These are phyloP conservation scores for Niveomyces coronatus DNA, from an alignment of 2,329 filamentous ascomycete genomes.

Conservation along the genomic window DNA sequence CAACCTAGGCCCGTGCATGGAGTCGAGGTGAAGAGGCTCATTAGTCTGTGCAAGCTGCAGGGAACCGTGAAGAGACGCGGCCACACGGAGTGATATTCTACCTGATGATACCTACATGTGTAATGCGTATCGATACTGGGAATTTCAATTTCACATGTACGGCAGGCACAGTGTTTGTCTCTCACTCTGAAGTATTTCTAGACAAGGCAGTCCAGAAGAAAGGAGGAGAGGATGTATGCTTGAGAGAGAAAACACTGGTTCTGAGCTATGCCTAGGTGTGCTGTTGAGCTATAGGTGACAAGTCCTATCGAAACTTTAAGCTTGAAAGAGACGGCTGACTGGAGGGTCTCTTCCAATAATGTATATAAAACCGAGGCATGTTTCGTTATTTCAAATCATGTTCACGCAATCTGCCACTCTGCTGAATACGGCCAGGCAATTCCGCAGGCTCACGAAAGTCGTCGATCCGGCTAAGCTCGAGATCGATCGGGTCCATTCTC, in stretches of 20 bases:
- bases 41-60: conserved; percentile 18
- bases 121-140: not conserved
- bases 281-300: no score
- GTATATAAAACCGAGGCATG: not conserved
- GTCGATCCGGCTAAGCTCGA: conserved; percentile 10
- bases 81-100: conserved; percentile 12
- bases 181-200: no score
- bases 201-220: no score
- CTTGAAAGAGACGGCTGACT: no score
- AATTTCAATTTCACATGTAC: not conserved
- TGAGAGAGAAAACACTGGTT: no score
- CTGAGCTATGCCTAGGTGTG: no score
- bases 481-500: conserved; percentile 8
- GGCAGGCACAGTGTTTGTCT: no score
- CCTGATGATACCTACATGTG: no score
- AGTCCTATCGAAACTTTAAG: no score
- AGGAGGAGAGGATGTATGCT: no score
- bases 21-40: conserved; percentile 20
- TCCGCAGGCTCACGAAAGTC: not conserved
- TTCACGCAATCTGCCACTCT: not conserved
- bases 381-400: not conserved
- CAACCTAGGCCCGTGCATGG: conserved; percentile 22
- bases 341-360: no score
- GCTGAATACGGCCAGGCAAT: not conserved
- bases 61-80: conserved; percentile 14